These are phyloP conservation scores for Lignosus rhinocerotis DNA, from an alignment of 1,284 basidiomycete genomes.

Conservation along the genomic window DNA sequence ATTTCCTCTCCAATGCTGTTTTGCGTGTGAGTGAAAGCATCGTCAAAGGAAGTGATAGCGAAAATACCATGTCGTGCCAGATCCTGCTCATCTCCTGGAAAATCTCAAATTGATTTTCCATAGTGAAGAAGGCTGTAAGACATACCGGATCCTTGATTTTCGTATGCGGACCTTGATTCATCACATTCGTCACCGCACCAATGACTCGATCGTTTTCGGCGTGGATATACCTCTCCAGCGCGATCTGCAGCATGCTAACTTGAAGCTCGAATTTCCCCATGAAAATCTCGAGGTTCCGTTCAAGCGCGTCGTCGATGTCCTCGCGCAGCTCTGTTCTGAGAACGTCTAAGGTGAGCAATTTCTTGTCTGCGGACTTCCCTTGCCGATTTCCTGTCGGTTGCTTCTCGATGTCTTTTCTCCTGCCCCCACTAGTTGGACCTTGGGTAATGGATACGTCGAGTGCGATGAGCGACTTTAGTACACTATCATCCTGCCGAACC, in stretches of 20 bases:
- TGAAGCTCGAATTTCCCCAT: constrained; percentile 32
- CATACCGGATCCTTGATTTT: constrained; percentile 28
- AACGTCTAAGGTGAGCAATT: constrained; percentile 4
- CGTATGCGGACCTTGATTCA: constrained; percentile 25
- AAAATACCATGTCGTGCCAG: constrained; percentile 34
- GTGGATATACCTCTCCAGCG: constrained; percentile 19
- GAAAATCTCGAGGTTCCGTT: constrained; percentile 28
- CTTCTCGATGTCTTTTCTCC: not conserved
- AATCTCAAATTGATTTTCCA: not conserved
- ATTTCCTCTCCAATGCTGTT: constrained; percentile 14
- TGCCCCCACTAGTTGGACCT: not conserved
- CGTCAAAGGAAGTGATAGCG: not conserved
- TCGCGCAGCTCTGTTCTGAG: constrained; percentile 23
- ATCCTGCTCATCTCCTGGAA: constrained; percentile 24
- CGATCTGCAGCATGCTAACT: constrained; percentile 23
- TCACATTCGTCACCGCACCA: constrained; percentile 19
- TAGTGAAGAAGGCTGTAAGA: not conserved
- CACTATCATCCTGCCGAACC: constrained; percentile 13
- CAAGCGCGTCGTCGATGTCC: constrained; percentile 23
- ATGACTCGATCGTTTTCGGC: constrained; percentile 27
- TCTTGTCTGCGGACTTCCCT: not conserved
- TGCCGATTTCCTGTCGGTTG: not conserved
- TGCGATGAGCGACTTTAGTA: constrained; percentile 19
- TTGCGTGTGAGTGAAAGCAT: not conserved
- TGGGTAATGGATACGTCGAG: not conserved